Evolutionary conservation across 1,284 basidiomycete species (phyloP), one percentile per base, ranked within the genome.

Genomic region (Rhodotorula sp.): DNA sequence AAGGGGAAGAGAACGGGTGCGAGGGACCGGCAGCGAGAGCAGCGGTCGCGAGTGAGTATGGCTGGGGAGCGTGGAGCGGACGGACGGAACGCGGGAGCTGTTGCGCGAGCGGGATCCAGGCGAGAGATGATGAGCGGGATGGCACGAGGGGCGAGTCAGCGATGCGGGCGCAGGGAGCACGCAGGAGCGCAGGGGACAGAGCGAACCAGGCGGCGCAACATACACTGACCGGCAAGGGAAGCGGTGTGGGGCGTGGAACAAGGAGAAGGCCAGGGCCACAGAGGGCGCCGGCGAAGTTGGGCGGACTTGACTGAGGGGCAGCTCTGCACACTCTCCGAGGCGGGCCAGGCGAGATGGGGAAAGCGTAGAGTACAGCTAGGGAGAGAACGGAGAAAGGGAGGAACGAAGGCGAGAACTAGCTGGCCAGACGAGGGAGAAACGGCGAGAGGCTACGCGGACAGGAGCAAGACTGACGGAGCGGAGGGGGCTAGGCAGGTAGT

Each of bases 191-290:
- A 12, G 13, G 12, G 21, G 23, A 23, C 4, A 3, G 16, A 13
- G 57, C 57, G 57, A 7, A 58, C 57, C 57, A 58, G 57, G 25
- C 44, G 57, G 44, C 34, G 57, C 44, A 46, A 44, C 58, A 46
- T 48, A 41, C 25, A 19, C 45, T 49, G 2, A 52, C 45, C 23
- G 41, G 50, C 44, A 41, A 55, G 34, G 58, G 44, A 48, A n/a
- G n/a, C 9, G 60, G 44, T 27, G 4, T 13, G 54, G 45, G 21
- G 9, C 42, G 21, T 44, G 41, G 46, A 46, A 21, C 41, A 49
- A 27, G n/a, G 27, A 25, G 34, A 19, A 21, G 17, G 44, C n/a
- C 27, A 56, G n/a, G 44, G n/a, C n/a, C n/a, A n/a, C n/a, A n/a
- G 44, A 23, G n/a, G 10, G 27, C 8, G 23, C 14, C 17, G 57